These are phyloP conservation scores for Metschnikowia anglica DNA, from an alignment of 805 yeast genomes.

Conservation along the genomic window DNA sequence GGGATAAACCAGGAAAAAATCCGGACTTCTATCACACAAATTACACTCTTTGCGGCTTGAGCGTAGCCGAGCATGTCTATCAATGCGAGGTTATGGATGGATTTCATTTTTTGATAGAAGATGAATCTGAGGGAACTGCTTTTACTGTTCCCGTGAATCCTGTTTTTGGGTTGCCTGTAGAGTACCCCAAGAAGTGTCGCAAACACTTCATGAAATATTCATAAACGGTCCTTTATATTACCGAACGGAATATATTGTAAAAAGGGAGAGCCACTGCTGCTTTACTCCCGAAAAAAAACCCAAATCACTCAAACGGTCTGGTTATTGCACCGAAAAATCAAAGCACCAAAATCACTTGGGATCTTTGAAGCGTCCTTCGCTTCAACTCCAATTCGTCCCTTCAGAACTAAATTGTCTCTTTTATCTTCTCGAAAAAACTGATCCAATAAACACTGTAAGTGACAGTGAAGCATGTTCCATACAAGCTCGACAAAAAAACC, in stretches of 20 bases:
- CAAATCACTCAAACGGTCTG: no score
- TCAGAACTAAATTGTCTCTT: no score
- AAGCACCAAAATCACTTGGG: no score
- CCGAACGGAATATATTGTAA: neutral
- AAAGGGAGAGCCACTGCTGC: neutral
- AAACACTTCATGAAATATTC: slow-evolving; percentile 7
- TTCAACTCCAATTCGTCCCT: no score
- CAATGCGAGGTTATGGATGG: slow-evolving; percentile 1
- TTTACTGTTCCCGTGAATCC: slow-evolving; percentile 19
- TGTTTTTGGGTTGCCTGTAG: slow-evolving; percentile 53
- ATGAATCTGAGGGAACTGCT: slow-evolving; percentile 11
- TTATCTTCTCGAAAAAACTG: no score
- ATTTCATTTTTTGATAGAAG: slow-evolving; percentile 7
- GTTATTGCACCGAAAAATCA: no score
- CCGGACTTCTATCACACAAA: slow-evolving; percentile 92
- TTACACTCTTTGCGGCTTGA: slow-evolving; percentile 75
- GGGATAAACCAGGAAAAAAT: slow-evolving; percentile 80
- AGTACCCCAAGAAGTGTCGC: slow-evolving; percentile 32
- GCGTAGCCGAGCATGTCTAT: slow-evolving; percentile 49
- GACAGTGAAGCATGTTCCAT: neutral
- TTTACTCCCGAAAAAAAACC: neutral
- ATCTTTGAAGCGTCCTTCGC: no score
- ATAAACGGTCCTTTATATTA: neutral
- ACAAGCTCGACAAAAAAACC: neutral
- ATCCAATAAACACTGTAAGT: neutral